Percentiles rank a stretch among this genome's conserved stretches.
Conservation (phyloP, 2,329 filamentous ascomycete genomes). For the Paracorniculantispora psalliotae region DNA sequence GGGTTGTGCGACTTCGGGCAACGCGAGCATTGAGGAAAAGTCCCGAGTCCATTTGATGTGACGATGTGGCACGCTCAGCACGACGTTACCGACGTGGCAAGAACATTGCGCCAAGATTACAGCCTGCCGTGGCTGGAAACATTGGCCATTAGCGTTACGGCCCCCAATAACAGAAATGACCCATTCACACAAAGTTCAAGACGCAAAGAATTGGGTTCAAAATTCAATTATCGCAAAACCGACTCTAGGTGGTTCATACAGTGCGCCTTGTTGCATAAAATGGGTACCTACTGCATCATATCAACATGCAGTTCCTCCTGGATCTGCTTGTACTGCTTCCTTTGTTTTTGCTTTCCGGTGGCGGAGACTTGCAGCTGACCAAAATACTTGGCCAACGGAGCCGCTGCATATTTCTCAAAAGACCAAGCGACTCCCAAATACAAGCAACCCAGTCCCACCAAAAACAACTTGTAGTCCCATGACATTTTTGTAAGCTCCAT, state of each 20-base stretch:
- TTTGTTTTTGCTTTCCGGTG: neutral
- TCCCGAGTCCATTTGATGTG: neutral
- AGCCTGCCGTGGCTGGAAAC: no score
- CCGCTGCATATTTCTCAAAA: constrained; percentile 6
- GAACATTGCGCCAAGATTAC: no score
- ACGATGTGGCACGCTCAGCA: neutral
- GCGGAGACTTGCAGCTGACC: neutral
- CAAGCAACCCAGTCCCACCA: constrained; percentile 63
- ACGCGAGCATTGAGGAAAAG: neutral
- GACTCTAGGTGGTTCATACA: neutral
- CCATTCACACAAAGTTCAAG: no score
- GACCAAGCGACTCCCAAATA: constrained; percentile 56
- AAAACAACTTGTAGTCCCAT: constrained; percentile 63
- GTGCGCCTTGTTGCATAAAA: neutral
- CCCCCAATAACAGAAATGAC: no score
- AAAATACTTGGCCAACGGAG: neutral
- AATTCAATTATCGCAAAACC: neutral
- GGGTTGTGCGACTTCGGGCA: neutral
- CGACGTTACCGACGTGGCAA: no score
- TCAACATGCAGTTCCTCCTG: neutral
- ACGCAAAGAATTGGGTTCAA: no score
- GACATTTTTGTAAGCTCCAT: constrained; percentile 87
- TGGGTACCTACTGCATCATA: neutral
- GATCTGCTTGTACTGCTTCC: constrained; percentile 11
- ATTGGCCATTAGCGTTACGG: no score